A percentile compares a stretch with the other conserved stretches of the same genome.
Evolutionary conservation across 208 protist genomes (phyloP).

Genomic region (Jaenimonas drosophilae): DNA sequence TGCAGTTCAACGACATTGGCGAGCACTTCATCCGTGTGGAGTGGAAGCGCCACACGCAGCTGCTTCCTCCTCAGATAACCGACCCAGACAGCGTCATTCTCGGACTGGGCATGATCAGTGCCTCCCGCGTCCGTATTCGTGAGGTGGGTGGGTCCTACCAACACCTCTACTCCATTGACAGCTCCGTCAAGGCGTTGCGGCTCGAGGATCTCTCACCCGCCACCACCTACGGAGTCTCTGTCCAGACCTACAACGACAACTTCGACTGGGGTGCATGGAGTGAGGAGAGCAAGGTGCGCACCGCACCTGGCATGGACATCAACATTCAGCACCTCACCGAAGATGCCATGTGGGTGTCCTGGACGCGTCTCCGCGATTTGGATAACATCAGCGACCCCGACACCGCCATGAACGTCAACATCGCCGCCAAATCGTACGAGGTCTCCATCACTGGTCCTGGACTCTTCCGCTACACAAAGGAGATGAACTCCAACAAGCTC

Average conservation of each 20-base stretch:
- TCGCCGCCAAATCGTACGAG: conserved; percentile 66
- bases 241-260: conserved; percentile 89
- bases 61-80: conserved; percentile 43
- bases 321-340: conserved; percentile 81
- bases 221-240: conserved; percentile 79
- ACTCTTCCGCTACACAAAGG: conserved; percentile 64
- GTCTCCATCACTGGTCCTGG: conserved; percentile 67
- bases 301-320: conserved; percentile 79
- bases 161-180: conserved; percentile 57
- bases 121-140: conserved; percentile 76
- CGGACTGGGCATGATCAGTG: conserved; percentile 63
- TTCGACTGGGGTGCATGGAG: conserved; percentile 87
- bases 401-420: conserved; percentile 76
- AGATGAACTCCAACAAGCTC: conserved; percentile 55
- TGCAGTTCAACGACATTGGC: conserved; percentile 76
- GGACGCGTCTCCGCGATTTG: conserved; percentile 61
- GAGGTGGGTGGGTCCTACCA: conserved; percentile 56
- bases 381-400: conserved; percentile 38
- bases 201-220: conserved; percentile 59
- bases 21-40: conserved; percentile 72
- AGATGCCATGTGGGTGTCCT: conserved; percentile 81
- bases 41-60: conserved; percentile 71
- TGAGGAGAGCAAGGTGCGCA: conserved; percentile 79
- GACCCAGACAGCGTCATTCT: conserved; percentile 33
- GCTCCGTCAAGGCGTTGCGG: conserved; percentile 41